Conservation (phyloP, 1,284 basidiomycete species). For the Austroboletus olivaceoglutinosus region DNA sequence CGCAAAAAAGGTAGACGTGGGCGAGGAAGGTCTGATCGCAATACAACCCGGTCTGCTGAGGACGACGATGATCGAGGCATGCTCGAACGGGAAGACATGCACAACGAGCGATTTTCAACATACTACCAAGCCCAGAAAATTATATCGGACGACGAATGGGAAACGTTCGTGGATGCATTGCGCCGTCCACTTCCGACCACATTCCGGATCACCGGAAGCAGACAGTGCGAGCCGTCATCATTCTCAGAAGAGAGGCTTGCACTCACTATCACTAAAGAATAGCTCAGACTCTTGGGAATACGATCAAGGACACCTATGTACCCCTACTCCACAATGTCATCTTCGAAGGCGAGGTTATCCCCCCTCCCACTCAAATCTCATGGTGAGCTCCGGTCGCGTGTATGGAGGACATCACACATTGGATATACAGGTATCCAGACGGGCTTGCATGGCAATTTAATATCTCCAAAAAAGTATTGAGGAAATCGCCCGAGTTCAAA, state of each 20-base stretch:
- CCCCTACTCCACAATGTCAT: constrained; percentile 73
- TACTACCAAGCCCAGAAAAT: constrained; percentile 82
- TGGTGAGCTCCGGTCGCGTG: constrained; percentile 54
- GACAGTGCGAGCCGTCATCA: constrained; percentile 56
- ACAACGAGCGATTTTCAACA: constrained; percentile 67
- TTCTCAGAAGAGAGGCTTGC: background rate
- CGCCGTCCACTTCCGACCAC: constrained; percentile 86
- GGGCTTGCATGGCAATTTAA: constrained; percentile 96
- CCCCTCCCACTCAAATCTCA: constrained; percentile 80
- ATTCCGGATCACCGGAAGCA: constrained; percentile 88
- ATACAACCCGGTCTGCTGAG: constrained; percentile 1
- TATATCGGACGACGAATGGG: constrained; percentile 77
- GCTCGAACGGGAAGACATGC: constrained; percentile 60
- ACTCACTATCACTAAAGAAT: constrained; percentile 20
- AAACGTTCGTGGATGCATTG: constrained; percentile 66
- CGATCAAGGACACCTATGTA: constrained; percentile 63
- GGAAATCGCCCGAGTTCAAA: constrained; percentile 93
- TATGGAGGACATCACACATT: background rate
- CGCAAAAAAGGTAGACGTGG: constrained; percentile 17
- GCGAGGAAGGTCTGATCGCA: constrained; percentile 5
- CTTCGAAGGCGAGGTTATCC: constrained; percentile 75
- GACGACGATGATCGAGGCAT: constrained; percentile 38
- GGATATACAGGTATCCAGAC: constrained; percentile 77
- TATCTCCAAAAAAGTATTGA: constrained; percentile 85
- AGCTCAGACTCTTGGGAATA: constrained; percentile 24